A percentile compares a stretch with the other conserved stretches of the same genome.
Evolutionary conservation across 371 early-diverging fungal genomes (phyloP).

Genomic region (Racocetra persica): DNA sequence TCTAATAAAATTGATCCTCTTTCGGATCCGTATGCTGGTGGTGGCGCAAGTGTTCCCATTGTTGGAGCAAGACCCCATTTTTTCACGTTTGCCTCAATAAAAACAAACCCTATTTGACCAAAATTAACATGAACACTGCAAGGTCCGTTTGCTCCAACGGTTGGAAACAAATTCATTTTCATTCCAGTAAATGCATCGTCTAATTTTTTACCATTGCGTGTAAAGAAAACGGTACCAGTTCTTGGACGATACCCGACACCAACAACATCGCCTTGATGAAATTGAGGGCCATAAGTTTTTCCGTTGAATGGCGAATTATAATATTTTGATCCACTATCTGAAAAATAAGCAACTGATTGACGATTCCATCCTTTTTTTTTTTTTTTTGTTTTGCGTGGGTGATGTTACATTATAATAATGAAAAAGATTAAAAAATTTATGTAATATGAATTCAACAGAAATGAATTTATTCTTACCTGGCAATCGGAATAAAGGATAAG

Average conservation of each 20-base stretch:
- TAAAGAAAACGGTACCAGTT: conserved; percentile 79
- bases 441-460: background rate
- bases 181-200: conserved; percentile 64
- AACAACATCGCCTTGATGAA: conserved; percentile 75
- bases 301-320: conserved; percentile 73
- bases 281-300: conserved; percentile 65
- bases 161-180: conserved; percentile 67
- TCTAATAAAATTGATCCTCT: conserved; percentile 60
- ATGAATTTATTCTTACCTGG: conserved; percentile 55
- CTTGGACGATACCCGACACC: conserved; percentile 81
- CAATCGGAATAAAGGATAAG: conserved; percentile 70
- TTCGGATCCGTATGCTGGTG: conserved; percentile 68
- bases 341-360: conserved; percentile 76
- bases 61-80: conserved; percentile 82
- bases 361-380: conserved; percentile 61
- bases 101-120: conserved; percentile 68
- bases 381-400: background rate
- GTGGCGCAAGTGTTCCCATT: conserved; percentile 71
- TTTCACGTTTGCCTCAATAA: conserved; percentile 86
- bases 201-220: conserved; percentile 76
- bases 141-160: conserved; percentile 70
- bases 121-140: conserved; percentile 69
- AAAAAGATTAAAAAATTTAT: background rate
- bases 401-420: background rate
- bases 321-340: conserved; percentile 67